Percentiles rank a stretch among this genome's conserved stretches.
These are phyloP conservation scores for Mycena albidolilacea DNA, from an alignment of 768 basidiomycete genomes.

Conservation along the genomic window DNA sequence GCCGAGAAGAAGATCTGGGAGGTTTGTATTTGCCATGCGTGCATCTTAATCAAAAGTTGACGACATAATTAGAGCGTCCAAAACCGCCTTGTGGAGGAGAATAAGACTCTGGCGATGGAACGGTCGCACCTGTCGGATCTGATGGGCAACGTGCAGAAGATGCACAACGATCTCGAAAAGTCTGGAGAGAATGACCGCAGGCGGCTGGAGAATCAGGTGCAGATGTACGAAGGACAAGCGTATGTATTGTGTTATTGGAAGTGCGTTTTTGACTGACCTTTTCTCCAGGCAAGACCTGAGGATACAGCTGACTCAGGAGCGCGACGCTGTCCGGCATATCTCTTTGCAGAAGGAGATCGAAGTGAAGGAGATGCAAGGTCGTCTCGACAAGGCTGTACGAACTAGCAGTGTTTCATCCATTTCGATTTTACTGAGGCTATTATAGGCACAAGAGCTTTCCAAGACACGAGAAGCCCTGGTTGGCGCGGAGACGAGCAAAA, in stretches of 20 bases:
- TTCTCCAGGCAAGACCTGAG: constrained; percentile 78
- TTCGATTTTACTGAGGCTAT: neutral
- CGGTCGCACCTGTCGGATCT: constrained; percentile 89
- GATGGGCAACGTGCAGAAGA: constrained; percentile 90
- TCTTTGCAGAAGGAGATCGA: constrained; percentile 88
- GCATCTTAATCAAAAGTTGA: constrained; percentile 26
- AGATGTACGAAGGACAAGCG: constrained; percentile 85
- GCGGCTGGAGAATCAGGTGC: constrained; percentile 84
- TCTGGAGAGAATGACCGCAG: constrained; percentile 87
- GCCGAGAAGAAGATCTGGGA: constrained; percentile 97
- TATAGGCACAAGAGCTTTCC: constrained; percentile 73
- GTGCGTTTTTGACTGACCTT: neutral
- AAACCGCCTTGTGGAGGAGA: constrained; percentile 86
- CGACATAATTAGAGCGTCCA: constrained; percentile 75
- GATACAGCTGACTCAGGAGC: constrained; percentile 78
- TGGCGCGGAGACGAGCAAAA: constrained; percentile 83
- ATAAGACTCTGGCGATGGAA: constrained; percentile 83
- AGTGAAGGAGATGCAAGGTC: constrained; percentile 77
- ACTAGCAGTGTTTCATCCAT: neutral
- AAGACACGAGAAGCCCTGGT: constrained; percentile 80
- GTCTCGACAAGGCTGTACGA: constrained; percentile 80
- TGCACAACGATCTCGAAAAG: constrained; percentile 90
- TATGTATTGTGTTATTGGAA: constrained; percentile 52
- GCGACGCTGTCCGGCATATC: constrained; percentile 81
- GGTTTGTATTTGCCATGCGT: constrained; percentile 59